Evolutionary conservation across 1,284 basidiomycete genomes (phyloP).

Genomic region (Cryptococcus sp.): DNA sequence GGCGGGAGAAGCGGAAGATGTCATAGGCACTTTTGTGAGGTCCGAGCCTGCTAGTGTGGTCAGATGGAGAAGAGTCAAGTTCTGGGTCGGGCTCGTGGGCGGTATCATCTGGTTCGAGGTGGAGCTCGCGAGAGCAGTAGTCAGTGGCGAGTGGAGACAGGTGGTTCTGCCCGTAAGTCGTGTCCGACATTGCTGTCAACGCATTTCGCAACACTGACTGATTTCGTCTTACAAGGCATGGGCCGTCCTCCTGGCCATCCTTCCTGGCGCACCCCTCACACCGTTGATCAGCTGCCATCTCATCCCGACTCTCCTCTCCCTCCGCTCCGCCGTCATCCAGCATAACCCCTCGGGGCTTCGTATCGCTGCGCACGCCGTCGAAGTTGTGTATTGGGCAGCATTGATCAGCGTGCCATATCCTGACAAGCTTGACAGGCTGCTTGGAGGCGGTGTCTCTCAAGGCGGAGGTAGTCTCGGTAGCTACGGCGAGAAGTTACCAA

Average conservation of each 20-base stretch:
- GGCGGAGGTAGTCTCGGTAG: slow-evolving; percentile 39
- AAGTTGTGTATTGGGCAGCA: slow-evolving; percentile 45
- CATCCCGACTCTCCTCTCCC: slow-evolving; percentile 43
- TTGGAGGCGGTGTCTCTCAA: slow-evolving; percentile 39
- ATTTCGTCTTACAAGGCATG: slow-evolving; percentile 12
- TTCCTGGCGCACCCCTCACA: slow-evolving; percentile 39
- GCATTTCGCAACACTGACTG: slow-evolving; percentile 9
- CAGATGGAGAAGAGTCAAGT: slow-evolving; percentile 28
- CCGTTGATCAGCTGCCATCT: slow-evolving; percentile 46
- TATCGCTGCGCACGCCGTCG: slow-evolving; percentile 34
- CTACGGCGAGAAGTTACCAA: slow-evolving; percentile 26
- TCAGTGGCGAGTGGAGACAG: slow-evolving; percentile 22
- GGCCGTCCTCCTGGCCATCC: slow-evolving; percentile 26
- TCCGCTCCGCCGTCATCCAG: slow-evolving; percentile 39
- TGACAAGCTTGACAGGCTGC: slow-evolving; percentile 41
- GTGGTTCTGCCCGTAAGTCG: slow-evolving; percentile 40
- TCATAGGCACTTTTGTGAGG: slow-evolving; percentile 35
- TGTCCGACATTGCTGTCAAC: not conserved
- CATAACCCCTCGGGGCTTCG: slow-evolving; percentile 23
- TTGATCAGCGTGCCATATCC: slow-evolving; percentile 51
- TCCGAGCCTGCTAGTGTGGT: slow-evolving; percentile 10
- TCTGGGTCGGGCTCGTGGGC: slow-evolving; percentile 30
- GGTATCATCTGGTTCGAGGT: slow-evolving; percentile 29
- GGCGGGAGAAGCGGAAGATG: slow-evolving; percentile 28
- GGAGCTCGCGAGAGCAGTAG: slow-evolving; percentile 19